These are phyloP conservation scores for Rhexocercosporidium sp. DNA, from an alignment of 2,329 filamentous ascomycete genomes.

Conservation along the genomic window DNA sequence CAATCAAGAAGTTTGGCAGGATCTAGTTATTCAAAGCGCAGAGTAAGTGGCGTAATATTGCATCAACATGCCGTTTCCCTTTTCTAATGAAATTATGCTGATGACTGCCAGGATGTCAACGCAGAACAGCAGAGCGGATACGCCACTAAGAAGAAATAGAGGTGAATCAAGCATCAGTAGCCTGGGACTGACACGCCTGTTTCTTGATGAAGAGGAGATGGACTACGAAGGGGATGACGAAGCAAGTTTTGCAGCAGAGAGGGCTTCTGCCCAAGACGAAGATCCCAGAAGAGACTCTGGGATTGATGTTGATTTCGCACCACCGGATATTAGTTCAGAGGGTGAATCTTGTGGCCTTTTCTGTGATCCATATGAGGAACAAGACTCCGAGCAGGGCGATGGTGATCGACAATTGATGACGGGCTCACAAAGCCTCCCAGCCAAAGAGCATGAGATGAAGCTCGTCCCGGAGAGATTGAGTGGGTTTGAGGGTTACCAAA, in stretches of 20 bases:
- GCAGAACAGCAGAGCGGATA: background rate
- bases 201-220: background rate
- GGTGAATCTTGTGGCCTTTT: background rate
- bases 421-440: background rate
- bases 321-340: background rate
- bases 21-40: background rate
- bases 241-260: background rate
- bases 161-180: background rate
- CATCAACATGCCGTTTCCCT: background rate
- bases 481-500: background rate
- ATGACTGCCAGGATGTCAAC: background rate
- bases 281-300: background rate
- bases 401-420: background rate
- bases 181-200: background rate
- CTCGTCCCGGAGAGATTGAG: no score
- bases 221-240: background rate
- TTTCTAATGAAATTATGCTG: background rate
- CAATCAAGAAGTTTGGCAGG: constrained; percentile 5
- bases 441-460: background rate
- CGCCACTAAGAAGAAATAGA: background rate
- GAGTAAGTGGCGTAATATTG: background rate
- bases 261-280: background rate
- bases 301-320: background rate
- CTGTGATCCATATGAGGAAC: background rate
- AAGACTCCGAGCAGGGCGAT: background rate